Evolutionary conservation across 1,284 basidiomycete genomes (phyloP).

Genomic region (Moesziomyces parantarcticus): DNA sequence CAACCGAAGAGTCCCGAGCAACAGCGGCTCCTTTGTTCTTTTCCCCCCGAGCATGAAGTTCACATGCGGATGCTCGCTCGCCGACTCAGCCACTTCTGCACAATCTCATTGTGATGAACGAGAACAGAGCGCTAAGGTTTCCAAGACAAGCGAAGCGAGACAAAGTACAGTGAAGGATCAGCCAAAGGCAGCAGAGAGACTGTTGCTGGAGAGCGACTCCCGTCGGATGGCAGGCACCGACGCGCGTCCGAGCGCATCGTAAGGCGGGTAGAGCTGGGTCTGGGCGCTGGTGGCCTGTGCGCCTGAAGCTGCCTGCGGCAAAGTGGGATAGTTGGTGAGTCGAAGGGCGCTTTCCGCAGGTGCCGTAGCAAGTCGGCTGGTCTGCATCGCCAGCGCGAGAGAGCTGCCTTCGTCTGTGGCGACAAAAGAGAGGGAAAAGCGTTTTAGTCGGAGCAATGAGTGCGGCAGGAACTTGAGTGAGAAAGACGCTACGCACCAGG

Average conservation of each 20-base stretch:
- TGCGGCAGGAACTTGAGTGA: neutral
- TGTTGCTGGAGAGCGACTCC: constrained; percentile 27
- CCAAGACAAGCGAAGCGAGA: constrained; percentile 17
- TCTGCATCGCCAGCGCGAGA: neutral
- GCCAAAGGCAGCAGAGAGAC: constrained; percentile 36
- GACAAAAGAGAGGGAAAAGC: neutral
- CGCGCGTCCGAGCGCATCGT: constrained; percentile 23
- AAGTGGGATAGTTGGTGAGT: neutral
- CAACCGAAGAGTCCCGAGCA: neutral
- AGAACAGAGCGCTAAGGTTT: constrained; percentile 8
- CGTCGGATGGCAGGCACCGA: constrained; percentile 9
- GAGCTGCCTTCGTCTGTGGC: neutral
- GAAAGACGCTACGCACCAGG: constrained; percentile 8
- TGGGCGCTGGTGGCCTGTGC: constrained; percentile 13
- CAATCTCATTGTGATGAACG: constrained; percentile 1
- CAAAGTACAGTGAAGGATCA: constrained; percentile 13
- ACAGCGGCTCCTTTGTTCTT: neutral
- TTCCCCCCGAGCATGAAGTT: neutral
- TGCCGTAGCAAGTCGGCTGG: too few relatives aligned
- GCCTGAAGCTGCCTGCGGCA: constrained; percentile 1
- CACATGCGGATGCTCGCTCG: neutral
- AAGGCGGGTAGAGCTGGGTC: constrained; percentile 13
- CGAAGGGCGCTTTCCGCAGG: neutral
- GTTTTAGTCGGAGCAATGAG: neutral
- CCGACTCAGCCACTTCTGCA: neutral